Base-by-base conservation (phyloP, 2,329 filamentous ascomycete genomes). In the Lithohypha guttulata region DNA sequence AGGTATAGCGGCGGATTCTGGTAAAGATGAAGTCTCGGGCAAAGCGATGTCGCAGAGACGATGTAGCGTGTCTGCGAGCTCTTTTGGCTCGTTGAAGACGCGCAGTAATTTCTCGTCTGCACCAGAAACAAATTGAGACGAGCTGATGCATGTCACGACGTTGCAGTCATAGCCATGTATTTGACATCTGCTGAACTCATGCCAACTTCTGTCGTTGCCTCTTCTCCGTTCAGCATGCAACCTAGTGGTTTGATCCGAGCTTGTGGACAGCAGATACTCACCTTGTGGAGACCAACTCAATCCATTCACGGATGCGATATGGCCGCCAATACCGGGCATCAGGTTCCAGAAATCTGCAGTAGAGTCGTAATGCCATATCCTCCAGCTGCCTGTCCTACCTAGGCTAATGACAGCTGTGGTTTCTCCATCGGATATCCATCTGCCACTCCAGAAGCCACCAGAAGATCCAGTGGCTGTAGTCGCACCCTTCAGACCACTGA, bases 81-180 rank as follows among this genome's bases (percentile, higher is more conserved):
- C 81, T 55, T 77, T 82, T 4, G 91, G 91, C 61, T 94, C 79
- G 54, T 82, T 79, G 60, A 98, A 98, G 2, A 98, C 89, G 17
- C 91, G 81, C 58, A 98, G 75, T n/a, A 98, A 75, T 62, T 98
- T 98, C 66, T 98, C 91, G 50, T 98, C 91, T 2, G 91, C 91
- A 5, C 91, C 91, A 2, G 87, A 93, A 15, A 96, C 81, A 56
- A 98, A 98, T 50, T 80, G 81, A 6, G 75, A 71, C 6, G 73
- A 61, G 6, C 76, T 78, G 4, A 95, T 68, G 0, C 78, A 73
- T 54, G 86, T 82, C 47, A 96, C 79, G 59, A 91, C 96, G 65
- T 96, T 98, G 39, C 98, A 71, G 58, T 98, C 89, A 59, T 98
- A 98, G 25, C 91, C 91, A 58, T 98, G 91, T 48, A 98, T 98